Conservation (phyloP, 2,329 filamentous ascomycete genomes). For the Aspergillus fructus region DNA sequence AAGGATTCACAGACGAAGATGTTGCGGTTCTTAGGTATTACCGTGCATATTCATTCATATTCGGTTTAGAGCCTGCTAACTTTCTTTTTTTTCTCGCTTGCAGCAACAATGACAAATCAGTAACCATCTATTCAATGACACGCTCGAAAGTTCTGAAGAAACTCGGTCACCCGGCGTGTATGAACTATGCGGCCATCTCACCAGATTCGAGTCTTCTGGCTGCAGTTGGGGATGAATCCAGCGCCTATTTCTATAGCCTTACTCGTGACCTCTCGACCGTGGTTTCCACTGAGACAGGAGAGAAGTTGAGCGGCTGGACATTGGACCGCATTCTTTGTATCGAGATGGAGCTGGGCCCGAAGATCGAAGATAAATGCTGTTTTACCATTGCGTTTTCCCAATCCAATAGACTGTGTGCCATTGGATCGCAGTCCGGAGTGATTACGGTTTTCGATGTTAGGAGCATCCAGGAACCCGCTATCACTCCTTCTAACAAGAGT, state of each 20-base stretch:
- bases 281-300: conserved; percentile 28
- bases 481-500: conserved; percentile 32
- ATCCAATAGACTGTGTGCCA: conserved; percentile 48
- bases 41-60: conserved; percentile 33
- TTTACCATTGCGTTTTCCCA: conserved; percentile 52
- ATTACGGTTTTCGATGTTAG: conserved; percentile 48
- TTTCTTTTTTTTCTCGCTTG: conserved; percentile 29
- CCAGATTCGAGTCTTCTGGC: conserved; percentile 79
- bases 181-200: conserved; percentile 93
- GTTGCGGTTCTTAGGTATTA: conserved; percentile 52
- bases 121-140: conserved; percentile 76
- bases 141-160: conserved; percentile 67
- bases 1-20: conserved; percentile 53
- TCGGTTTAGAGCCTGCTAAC: conserved; percentile 56
- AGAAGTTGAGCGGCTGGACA: conserved; percentile 39
- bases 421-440: conserved; percentile 50
- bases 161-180: conserved; percentile 74
- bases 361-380: conserved; percentile 44
- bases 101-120: conserved; percentile 90
- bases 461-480: conserved; percentile 25
- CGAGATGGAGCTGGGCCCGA: conserved; percentile 41
- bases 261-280: conserved; percentile 31
- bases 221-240: conserved; percentile 84
- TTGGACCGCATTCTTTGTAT: conserved; percentile 42
- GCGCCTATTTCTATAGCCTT: conserved; percentile 74